Conservation (phyloP, 176 grass and related monocot species). For the Zizania latifolia region DNA sequence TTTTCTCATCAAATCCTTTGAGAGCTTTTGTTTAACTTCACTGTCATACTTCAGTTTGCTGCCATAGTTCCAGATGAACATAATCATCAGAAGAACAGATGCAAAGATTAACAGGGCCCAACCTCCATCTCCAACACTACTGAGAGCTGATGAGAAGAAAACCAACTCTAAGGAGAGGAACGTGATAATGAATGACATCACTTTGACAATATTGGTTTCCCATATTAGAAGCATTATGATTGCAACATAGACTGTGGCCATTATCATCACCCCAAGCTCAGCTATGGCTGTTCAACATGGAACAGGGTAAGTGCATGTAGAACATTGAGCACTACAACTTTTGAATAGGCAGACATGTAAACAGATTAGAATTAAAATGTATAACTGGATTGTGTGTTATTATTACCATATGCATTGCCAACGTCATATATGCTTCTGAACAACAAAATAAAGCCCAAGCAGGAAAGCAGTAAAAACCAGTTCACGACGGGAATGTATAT, state of each 20-base stretch:
- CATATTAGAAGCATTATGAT: constrained; percentile 99
- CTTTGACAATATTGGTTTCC: constrained; percentile 59
- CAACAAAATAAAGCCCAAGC: constrained; percentile 57
- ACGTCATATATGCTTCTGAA: constrained; percentile 74
- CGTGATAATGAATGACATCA: constrained; percentile 62
- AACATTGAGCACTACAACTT: background rate
- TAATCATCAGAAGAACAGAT: constrained; percentile 58
- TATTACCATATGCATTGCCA: constrained; percentile 90
- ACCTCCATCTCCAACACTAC: constrained; percentile 91
- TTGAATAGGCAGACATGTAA: constrained; percentile 13
- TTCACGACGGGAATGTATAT: constrained; percentile 95
- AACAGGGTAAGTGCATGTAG: constrained; percentile 15
- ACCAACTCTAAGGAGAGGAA: constrained; percentile 71
- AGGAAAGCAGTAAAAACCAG: constrained; percentile 84
- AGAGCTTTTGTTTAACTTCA: constrained; percentile 82
- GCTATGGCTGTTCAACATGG: constrained; percentile 60
- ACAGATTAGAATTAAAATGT: constrained; percentile 3
- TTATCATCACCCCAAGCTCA: constrained; percentile 95
- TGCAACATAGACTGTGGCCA: constrained; percentile 76
- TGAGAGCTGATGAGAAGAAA: constrained; percentile 83
- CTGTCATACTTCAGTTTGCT: constrained; percentile 92
- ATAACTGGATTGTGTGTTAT: background rate
- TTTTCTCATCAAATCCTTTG: constrained; percentile 80
- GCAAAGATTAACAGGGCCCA: constrained; percentile 73
- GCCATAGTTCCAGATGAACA: constrained; percentile 95